Evolutionary conservation across 208 protist species (phyloP).

Genomic region (Acanthamoeba healyi): DNA sequence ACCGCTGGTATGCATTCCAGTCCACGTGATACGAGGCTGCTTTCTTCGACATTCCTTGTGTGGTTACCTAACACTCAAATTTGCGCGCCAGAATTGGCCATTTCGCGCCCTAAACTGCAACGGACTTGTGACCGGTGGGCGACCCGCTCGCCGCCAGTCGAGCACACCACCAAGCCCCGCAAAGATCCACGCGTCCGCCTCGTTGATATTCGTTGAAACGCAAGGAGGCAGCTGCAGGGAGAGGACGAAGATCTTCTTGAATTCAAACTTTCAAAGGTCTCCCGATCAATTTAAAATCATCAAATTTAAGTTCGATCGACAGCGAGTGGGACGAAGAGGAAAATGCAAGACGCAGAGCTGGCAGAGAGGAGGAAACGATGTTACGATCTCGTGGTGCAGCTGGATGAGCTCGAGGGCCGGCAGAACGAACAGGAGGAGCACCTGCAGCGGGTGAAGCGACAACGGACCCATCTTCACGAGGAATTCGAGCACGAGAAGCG

Average conservation of each 20-base stretch:
- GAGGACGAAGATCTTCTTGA: too few relatives aligned
- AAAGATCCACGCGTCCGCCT: too few relatives aligned
- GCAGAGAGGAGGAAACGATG: conserved; percentile 13
- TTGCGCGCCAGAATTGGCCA: background rate
- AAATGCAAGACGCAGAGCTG: background rate
- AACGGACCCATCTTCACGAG: background rate
- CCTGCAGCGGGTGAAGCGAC: background rate
- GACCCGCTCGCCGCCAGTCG: too few relatives aligned
- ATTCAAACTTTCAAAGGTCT: too few relatives aligned
- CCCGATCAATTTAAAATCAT: too few relatives aligned
- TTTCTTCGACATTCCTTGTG: too few relatives aligned
- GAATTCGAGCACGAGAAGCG: background rate
- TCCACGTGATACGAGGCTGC: too few relatives aligned
- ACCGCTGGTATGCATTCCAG: background rate
- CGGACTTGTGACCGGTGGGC: background rate
- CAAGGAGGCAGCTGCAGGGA: too few relatives aligned
- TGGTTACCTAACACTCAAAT: too few relatives aligned
- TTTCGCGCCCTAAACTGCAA: background rate
- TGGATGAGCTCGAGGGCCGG: background rate
- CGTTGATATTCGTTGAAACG: too few relatives aligned
- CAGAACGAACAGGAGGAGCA: background rate
- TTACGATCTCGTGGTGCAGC: conserved; percentile 29
- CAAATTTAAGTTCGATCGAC: too few relatives aligned
- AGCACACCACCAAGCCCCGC: too few relatives aligned
- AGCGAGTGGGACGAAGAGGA: background rate